Percentiles rank a stretch among this genome's conserved stretches.
Conservation (phyloP, 139 green algal genomes). For the Asterochloris erici region DNA sequence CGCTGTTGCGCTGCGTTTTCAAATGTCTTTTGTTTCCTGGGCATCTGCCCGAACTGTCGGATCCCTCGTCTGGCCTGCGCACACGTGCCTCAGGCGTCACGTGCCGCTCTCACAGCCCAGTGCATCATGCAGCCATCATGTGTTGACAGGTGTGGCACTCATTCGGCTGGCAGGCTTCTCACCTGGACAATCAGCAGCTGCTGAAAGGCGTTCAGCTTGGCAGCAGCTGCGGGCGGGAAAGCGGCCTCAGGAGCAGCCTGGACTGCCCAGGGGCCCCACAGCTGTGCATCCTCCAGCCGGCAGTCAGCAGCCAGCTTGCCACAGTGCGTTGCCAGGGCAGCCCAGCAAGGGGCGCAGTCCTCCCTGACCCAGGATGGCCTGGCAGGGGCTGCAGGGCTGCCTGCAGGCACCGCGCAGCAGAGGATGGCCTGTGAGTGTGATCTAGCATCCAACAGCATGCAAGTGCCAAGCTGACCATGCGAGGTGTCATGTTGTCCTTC, state of each 20-base stretch:
- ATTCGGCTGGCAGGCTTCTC: neutral
- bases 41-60: no score
- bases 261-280: conserved; percentile 55
- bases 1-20: no score
- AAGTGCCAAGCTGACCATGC: no score
- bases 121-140: no score
- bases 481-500: no score
- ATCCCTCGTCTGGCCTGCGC: no score
- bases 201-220: conserved; percentile 40
- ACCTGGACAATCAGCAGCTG: conserved; percentile 58
- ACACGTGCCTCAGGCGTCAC: no score
- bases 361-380: conserved; percentile 53
- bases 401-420: neutral
- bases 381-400: neutral
- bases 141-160: neutral
- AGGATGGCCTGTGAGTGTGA: no score
- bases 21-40: no score
- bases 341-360: conserved; percentile 25
- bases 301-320: conserved; percentile 36
- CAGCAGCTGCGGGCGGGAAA: conserved; percentile 10
- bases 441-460: no score
- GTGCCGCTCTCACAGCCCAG: no score
- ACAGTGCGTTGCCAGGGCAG: conserved; percentile 41
- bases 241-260: conserved; percentile 13
- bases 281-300: conserved; percentile 36